Conservation (phyloP, 257 asterid genomes). For the Rhazya stricta region DNA sequence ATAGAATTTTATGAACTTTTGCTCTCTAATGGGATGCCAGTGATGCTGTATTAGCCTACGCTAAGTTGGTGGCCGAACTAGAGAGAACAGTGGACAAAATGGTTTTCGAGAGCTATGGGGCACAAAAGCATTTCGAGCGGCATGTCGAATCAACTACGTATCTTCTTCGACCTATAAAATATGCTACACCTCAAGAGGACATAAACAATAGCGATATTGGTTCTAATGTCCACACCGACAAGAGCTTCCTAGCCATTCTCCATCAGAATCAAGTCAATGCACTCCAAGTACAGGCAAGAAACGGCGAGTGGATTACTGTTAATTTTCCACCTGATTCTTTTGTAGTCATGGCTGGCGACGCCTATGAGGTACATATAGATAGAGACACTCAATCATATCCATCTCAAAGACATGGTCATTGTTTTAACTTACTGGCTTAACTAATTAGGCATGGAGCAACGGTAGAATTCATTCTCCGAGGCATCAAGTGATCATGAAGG, state of each 20-base stretch:
- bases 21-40: neutral
- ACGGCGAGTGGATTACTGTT: slow-evolving; percentile 1
- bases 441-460: slow-evolving; percentile 39
- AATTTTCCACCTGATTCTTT: slow-evolving; percentile 14
- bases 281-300: slow-evolving; percentile 1
- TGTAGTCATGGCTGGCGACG: slow-evolving; percentile 41
- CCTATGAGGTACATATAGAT: slow-evolving; percentile 40
- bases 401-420: neutral
- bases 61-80: slow-evolving; percentile 36
- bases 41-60: slow-evolving; percentile 20
- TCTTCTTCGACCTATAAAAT: slow-evolving; percentile 45
- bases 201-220: neutral
- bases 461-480: slow-evolving; percentile 26
- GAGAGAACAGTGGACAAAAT: slow-evolving; percentile 46
- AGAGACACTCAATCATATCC: too few relatives aligned
- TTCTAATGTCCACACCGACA: slow-evolving; percentile 9
- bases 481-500: slow-evolving; percentile 33
- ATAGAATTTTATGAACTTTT: neutral
- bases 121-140: slow-evolving; percentile 38
- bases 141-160: slow-evolving; percentile 49
- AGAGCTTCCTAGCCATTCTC: slow-evolving; percentile 4
- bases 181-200: slow-evolving; percentile 22
- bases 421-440: neutral
- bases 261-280: slow-evolving; percentile 10
- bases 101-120: slow-evolving; percentile 51